These are phyloP conservation scores for Cardamine occulta DNA, from an alignment of 345 rosid genomes.

Conservation along the genomic window DNA sequence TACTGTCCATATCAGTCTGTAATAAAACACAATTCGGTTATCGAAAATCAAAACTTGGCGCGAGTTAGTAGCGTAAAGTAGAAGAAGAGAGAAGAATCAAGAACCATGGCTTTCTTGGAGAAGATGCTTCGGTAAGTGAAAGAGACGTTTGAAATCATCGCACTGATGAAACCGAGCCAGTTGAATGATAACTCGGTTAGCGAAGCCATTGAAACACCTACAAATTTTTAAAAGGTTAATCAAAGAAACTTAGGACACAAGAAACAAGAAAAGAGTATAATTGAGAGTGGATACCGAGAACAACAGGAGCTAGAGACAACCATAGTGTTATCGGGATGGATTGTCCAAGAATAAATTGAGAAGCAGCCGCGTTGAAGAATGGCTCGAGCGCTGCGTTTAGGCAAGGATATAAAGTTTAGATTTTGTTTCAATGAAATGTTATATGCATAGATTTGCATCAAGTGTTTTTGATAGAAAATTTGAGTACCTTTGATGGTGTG, in stretches of 20 bases:
- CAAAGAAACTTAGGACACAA: constrained; percentile 5
- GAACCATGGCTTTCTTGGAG: constrained; percentile 98
- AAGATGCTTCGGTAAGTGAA: constrained; percentile 95
- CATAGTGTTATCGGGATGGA: constrained; percentile 78
- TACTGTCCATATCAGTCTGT: constrained; percentile 99
- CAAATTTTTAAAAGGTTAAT: constrained; percentile 2
- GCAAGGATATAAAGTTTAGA: constrained; percentile 6
- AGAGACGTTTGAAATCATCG: constrained; percentile 95
- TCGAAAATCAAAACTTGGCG: background rate
- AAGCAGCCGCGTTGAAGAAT: constrained; percentile 96
- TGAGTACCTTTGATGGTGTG: constrained; percentile 85
- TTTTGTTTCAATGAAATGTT: background rate
- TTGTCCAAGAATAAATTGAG: constrained; percentile 91
- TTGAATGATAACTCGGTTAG: constrained; percentile 94
- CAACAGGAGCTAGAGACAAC: constrained; percentile 93
- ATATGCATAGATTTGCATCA: background rate
- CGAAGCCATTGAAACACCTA: constrained; percentile 94
- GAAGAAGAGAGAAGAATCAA: constrained; percentile 28
- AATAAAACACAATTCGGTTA: background rate
- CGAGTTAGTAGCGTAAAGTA: background rate
- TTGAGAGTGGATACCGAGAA: constrained; percentile 56
- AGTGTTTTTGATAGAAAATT: background rate
- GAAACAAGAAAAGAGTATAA: background rate
- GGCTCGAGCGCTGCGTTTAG: constrained; percentile 88
- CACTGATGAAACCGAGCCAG: constrained; percentile 95